Percentiles rank a stretch among this genome's conserved stretches.
Conservation (phyloP, 139 green algal genomes). For the Gonium pectorale region DNA sequence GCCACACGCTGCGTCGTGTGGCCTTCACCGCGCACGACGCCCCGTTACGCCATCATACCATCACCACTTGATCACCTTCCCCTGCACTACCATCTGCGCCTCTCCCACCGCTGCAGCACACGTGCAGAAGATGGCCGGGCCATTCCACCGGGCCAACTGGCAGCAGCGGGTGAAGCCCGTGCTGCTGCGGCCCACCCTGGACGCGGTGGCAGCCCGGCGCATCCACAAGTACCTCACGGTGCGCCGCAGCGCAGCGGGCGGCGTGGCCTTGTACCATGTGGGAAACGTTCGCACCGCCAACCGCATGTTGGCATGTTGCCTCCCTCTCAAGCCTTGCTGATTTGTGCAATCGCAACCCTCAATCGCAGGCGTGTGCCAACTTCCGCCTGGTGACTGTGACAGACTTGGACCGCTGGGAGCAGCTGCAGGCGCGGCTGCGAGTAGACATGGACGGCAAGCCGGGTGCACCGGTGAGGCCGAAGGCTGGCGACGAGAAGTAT, state of each 20-base stretch:
- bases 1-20: too few relatives aligned
- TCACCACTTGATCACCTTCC: too few relatives aligned
- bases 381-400: neutral
- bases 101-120: neutral
- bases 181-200: slow-evolving; percentile 19
- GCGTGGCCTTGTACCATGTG: too few relatives aligned
- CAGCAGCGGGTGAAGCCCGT: neutral
- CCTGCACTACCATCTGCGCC: neutral
- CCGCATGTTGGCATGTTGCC: too few relatives aligned
- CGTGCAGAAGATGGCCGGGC: neutral
- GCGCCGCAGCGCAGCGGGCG: too few relatives aligned
- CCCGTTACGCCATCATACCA: neutral
- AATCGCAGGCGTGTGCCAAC: neutral
- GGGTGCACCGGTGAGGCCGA: too few relatives aligned
- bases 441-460: neutral
- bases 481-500: too few relatives aligned
- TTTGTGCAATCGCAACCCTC: too few relatives aligned
- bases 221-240: slow-evolving; percentile 11
- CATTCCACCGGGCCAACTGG: neutral
- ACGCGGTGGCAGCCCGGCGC: neutral
- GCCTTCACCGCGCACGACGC: neutral
- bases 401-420: slow-evolving; percentile 7
- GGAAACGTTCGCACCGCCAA: too few relatives aligned
- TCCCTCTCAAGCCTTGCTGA: too few relatives aligned
- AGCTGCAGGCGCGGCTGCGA: slow-evolving; percentile 1